Evolutionary conservation across 345 rosid genomes (phyloP), one percentile per base, ranked within the genome.

Genomic region (Triadica sebifera): DNA sequence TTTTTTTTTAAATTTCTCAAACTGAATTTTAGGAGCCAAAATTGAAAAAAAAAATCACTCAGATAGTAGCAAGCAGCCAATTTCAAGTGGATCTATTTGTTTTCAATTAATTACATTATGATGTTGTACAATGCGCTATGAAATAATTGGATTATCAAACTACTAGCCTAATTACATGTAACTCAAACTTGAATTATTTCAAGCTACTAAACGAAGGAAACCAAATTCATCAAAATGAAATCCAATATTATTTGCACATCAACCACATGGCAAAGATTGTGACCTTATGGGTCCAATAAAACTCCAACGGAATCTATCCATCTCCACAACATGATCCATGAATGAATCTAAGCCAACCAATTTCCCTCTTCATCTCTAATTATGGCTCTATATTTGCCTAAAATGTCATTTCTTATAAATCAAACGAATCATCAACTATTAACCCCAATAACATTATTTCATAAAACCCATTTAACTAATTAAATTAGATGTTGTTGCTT

Each of bases 241-340:
- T 29, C 8, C 61, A 52, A 19, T 43, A 5, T 13, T 15, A 29
- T 22, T 16, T 53, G 29, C 46, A 19, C 38, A 6, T 16, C 72
- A 72, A 66, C 34, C 34, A 1, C 70, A 46, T 75, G 77, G 38
- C 56, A 17, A 4, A 45, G 74, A 80, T 29, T 75, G 52, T 13
- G 79, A 71, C 65, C 34, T 29, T 34, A 64, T 71, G 65, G 45
- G 13, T 38, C 57, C 59, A 69, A 57, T 74, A 29, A 29, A 29
- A 29, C 34, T 29, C 34, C 34, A 29, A 29, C 34, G 24, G 71
- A 70, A 65, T 74, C 68, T 60, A 75, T 80, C 70, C 46, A 67
- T 71, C 46, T 34, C 12, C 5, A 37, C 25, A 51, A 16, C 8
- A 43, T 51, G 74, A 60, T 72, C 8, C 8, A 13, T 56, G 22